Conservation (phyloP, 2,329 filamentous ascomycete genomes). For the Monosporascus sp. region DNA sequence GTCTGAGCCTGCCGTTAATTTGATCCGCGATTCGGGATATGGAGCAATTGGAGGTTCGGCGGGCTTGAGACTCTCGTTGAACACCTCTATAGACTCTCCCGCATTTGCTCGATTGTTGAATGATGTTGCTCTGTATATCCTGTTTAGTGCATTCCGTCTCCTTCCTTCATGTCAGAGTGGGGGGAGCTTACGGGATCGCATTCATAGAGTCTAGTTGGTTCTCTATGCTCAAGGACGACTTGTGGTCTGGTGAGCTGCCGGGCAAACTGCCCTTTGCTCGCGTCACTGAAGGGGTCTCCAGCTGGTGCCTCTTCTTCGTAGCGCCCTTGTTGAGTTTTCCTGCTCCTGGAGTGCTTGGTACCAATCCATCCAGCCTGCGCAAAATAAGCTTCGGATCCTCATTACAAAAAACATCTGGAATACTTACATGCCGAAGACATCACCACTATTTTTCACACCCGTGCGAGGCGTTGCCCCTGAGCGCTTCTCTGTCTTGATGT, state of each 20-base stretch:
- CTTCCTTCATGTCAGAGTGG: not conserved
- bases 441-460: slow-evolving; percentile 46
- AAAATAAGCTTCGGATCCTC: slow-evolving; percentile 15
- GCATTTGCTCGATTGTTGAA: slow-evolving; percentile 75
- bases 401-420: not conserved
- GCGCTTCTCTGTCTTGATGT: slow-evolving; percentile 60
- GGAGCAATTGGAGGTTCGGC: slow-evolving; percentile 67
- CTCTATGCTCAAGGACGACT: slow-evolving; percentile 35
- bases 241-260: slow-evolving; percentile 40
- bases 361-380: slow-evolving; percentile 58
- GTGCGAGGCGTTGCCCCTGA: slow-evolving; percentile 58
- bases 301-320: slow-evolving; percentile 30
- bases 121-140: slow-evolving; percentile 42
- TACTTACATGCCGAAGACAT: slow-evolving; percentile 78
- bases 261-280: slow-evolving; percentile 39
- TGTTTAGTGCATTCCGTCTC: slow-evolving; percentile 7
- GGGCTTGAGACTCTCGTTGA: slow-evolving; percentile 69
- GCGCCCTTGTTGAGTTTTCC: slow-evolving; percentile 37
- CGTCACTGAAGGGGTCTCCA: slow-evolving; percentile 43
- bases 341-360: slow-evolving; percentile 55
- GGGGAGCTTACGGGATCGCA: slow-evolving; percentile 30
- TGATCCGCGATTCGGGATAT: slow-evolving; percentile 71
- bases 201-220: slow-evolving; percentile 35
- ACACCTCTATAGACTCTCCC: slow-evolving; percentile 75
- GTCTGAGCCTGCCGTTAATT: slow-evolving; percentile 80